Conservation (phyloP, 2,329 filamentous ascomycete genomes). For the Arachnomyces sp. region DNA sequence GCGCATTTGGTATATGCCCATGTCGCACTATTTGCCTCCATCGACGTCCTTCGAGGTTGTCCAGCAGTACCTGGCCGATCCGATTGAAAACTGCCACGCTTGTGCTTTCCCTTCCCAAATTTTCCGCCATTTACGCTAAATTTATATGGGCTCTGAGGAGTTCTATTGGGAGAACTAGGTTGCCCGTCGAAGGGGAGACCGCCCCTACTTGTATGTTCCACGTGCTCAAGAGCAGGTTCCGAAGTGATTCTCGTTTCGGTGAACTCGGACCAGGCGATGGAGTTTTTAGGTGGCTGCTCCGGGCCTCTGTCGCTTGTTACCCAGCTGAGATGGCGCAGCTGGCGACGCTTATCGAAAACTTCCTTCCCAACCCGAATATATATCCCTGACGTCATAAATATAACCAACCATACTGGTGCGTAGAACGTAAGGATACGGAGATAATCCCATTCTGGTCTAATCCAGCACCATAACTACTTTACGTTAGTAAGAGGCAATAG, state of each 20-base stretch:
- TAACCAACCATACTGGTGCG: slow-evolving; percentile 37
- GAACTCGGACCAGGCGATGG: slow-evolving; percentile 39
- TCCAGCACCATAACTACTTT: slow-evolving; percentile 76
- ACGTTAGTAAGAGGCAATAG: neutral
- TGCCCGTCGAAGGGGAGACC: neutral
- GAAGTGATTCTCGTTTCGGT: slow-evolving; percentile 54
- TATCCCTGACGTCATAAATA: slow-evolving; percentile 32
- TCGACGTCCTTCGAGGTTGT: slow-evolving; percentile 12
- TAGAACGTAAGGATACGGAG: slow-evolving; percentile 71
- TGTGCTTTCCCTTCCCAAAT: no score
- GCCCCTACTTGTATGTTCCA: no score
- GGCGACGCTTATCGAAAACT: slow-evolving; percentile 50
- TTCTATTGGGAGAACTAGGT: neutral
- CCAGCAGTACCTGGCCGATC: neutral
- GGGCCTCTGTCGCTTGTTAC: slow-evolving; percentile 24
- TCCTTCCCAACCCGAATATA: slow-evolving; percentile 34
- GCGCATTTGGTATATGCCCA: slow-evolving; percentile 34
- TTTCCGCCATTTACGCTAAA: no score
- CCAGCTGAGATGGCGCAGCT: slow-evolving; percentile 50
- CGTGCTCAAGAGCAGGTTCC: no score
- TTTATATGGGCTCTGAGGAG: neutral
- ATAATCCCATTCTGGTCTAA: slow-evolving; percentile 58
- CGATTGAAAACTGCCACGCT: no score
- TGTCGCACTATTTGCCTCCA: slow-evolving; percentile 30
- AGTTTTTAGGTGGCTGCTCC: no score